A percentile compares a stretch with the other conserved stretches of the same genome.
phyloP scores from a whole-genome alignment of 495 filamentous ascomycete species.

The Lichina pygmaea region DNA sequence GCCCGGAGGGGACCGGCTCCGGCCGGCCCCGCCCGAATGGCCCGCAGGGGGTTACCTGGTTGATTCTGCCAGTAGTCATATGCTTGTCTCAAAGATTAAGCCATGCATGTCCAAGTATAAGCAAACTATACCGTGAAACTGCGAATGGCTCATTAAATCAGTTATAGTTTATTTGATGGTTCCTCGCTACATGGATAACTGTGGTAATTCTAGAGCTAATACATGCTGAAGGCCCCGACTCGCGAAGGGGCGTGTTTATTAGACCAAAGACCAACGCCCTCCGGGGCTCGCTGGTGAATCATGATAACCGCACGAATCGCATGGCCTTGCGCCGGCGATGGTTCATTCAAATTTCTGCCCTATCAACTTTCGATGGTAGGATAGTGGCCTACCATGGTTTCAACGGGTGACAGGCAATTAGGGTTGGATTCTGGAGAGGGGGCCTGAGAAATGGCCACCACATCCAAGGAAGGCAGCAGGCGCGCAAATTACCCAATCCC shows the following conservation, averaged over 20 bases:
- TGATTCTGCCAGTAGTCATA: conserved; percentile 23
- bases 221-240: conserved; percentile 27
- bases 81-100: conserved; percentile 45
- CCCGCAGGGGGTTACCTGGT: conserved; percentile 23
- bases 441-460: conserved; percentile 8
- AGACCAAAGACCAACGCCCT: conserved; percentile 43
- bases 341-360: conserved; percentile 41
- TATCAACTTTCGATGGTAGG: conserved; percentile 34
- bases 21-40: background rate
- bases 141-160: conserved; percentile 48
- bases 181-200: conserved; percentile 41
- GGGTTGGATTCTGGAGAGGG: conserved; percentile 11
- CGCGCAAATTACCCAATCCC: conserved; percentile 23
- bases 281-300: conserved; percentile 34
- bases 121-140: conserved; percentile 40
- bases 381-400: conserved; percentile 24
- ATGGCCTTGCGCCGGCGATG: conserved; percentile 35
- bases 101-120: conserved; percentile 50
- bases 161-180: conserved; percentile 31
- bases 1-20: too few species aligned
- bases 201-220: conserved; percentile 54
- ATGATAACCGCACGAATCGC: conserved; percentile 39
- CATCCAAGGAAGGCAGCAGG: conserved; percentile 17
- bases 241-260: conserved; percentile 36
- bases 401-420: conserved; percentile 27